These are phyloP conservation scores for Glonium stellatum DNA, from an alignment of 495 filamentous ascomycete genomes.

Conservation along the genomic window DNA sequence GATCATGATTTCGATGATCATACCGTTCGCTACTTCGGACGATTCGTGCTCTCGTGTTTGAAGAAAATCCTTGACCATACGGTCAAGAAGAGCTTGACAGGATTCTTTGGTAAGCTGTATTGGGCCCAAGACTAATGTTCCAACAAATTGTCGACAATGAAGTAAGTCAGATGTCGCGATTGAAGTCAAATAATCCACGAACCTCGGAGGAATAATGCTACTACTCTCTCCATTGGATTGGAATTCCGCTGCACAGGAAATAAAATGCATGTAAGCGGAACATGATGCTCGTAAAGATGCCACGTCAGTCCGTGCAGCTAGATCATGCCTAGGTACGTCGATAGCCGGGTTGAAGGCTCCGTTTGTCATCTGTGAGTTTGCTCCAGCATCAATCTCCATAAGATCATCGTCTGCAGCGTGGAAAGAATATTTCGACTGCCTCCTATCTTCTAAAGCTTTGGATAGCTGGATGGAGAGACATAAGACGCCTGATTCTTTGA, in stretches of 20 bases:
- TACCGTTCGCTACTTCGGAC: slow-evolving; percentile 66
- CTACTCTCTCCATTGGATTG: slow-evolving; percentile 2
- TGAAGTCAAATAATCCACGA: slow-evolving; percentile 46
- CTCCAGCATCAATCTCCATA: slow-evolving; percentile 76
- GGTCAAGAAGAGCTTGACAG: slow-evolving; percentile 38
- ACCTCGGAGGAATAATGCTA: slow-evolving; percentile 20
- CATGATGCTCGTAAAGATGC: slow-evolving; percentile 42
- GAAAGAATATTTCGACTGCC: slow-evolving; percentile 31
- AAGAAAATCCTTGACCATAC: slow-evolving; percentile 55
- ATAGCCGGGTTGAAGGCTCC: slow-evolving; percentile 28
- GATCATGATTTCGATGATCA: slow-evolving; percentile 65
- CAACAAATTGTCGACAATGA: slow-evolving; percentile 46
- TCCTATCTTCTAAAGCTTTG: slow-evolving; percentile 40
- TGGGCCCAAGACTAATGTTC: slow-evolving; percentile 7
- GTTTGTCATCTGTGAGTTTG: slow-evolving; percentile 49
- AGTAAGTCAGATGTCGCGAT: slow-evolving; percentile 50
- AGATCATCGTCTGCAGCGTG: slow-evolving; percentile 41
- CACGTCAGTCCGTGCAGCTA: slow-evolving; percentile 41
- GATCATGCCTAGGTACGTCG: slow-evolving; percentile 43
- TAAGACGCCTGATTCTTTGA: slow-evolving; percentile 11
- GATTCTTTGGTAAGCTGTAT: slow-evolving; percentile 1
- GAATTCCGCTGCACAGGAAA: slow-evolving; percentile 8
- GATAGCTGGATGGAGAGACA: slow-evolving; percentile 17
- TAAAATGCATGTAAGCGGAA: slow-evolving; percentile 18
- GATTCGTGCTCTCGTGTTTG: slow-evolving; percentile 46